A percentile compares a stretch with the other conserved stretches of the same genome.
These are phyloP conservation scores for Leishmania martiniquensis DNA, from an alignment of 208 protist species.

Conservation along the genomic window DNA sequence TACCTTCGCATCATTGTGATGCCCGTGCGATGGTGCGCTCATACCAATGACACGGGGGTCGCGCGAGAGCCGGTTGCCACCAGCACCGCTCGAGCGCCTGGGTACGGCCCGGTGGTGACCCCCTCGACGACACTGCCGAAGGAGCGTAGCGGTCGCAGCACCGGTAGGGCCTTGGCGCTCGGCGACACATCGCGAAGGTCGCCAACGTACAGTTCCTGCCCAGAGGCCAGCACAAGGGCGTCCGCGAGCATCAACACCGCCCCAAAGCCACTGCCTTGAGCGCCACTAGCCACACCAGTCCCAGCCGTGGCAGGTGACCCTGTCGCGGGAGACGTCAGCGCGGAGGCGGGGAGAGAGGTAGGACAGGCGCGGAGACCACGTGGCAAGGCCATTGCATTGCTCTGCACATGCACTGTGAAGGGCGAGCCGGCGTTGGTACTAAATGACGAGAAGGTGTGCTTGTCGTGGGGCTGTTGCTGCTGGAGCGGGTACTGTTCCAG, in stretches of 20 bases:
- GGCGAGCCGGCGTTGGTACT: conserved; percentile 4
- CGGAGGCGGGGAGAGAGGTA: conserved; percentile 3
- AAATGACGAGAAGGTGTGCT: background rate
- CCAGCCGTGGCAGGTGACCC: background rate
- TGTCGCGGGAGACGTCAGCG: conserved; percentile 3
- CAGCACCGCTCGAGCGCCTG: conserved; percentile 20
- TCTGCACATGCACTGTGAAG: conserved; percentile 35
- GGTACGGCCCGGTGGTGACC: background rate
- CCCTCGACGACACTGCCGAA: conserved; percentile 23
- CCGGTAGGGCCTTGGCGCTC: conserved; percentile 11
- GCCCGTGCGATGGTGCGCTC: background rate
- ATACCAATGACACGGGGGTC: conserved; percentile 14
- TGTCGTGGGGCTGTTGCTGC: conserved; percentile 1
- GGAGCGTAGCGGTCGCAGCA: conserved; percentile 19
- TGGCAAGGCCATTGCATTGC: conserved; percentile 29
- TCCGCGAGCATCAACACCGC: background rate
- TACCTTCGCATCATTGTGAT: background rate
- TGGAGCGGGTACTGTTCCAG: conserved; percentile 15
- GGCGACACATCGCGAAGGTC: conserved; percentile 26
- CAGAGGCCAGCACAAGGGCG: background rate
- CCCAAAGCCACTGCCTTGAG: conserved; percentile 4
- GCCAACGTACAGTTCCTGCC: conserved; percentile 1
- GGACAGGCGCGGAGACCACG: background rate
- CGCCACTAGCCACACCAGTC: conserved; percentile 3
- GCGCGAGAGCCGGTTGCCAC: conserved; percentile 20